Evolutionary conservation across 2,329 filamentous ascomycete species (phyloP).

Genomic region (Parastagonospora avenae): DNA sequence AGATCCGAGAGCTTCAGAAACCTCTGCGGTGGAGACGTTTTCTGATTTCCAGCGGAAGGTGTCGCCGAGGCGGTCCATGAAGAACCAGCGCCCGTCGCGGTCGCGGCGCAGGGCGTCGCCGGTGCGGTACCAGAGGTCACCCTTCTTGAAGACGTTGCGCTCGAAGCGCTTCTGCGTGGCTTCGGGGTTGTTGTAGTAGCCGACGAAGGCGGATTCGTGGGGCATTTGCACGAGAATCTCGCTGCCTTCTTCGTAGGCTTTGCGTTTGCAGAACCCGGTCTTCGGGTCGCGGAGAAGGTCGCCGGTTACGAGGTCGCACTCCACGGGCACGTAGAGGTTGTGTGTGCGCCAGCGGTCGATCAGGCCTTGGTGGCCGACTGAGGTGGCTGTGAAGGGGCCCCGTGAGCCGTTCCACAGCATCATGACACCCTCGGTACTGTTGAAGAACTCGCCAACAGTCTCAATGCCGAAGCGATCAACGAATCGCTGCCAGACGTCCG

Average conservation of each 20-base stretch:
- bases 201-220: constrained; percentile 64
- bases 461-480: constrained; percentile 66
- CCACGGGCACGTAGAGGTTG: constrained; percentile 68
- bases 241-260: constrained; percentile 70
- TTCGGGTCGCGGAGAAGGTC: constrained; percentile 68
- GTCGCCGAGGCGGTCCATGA: constrained; percentile 55
- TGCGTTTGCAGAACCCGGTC: constrained; percentile 69
- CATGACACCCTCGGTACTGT: constrained; percentile 75
- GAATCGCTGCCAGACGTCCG: constrained; percentile 71
- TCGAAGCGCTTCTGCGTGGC: constrained; percentile 65
- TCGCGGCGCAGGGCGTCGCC: constrained; percentile 54
- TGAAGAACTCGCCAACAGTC: constrained; percentile 75
- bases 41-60: constrained; percentile 58
- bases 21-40: constrained; percentile 56
- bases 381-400: constrained; percentile 65
- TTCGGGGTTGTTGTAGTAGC: constrained; percentile 71
- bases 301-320: constrained; percentile 70
- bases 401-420: constrained; percentile 63
- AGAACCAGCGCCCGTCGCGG: constrained; percentile 54
- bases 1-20: constrained; percentile 52
- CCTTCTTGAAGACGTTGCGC: constrained; percentile 53
- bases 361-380: constrained; percentile 74
- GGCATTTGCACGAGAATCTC: constrained; percentile 73
- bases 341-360: constrained; percentile 60
- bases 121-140: constrained; percentile 56